These are phyloP conservation scores for Saccharomyces kudriavzevii DNA, from an alignment of 805 yeast genomes.

Conservation along the genomic window DNA sequence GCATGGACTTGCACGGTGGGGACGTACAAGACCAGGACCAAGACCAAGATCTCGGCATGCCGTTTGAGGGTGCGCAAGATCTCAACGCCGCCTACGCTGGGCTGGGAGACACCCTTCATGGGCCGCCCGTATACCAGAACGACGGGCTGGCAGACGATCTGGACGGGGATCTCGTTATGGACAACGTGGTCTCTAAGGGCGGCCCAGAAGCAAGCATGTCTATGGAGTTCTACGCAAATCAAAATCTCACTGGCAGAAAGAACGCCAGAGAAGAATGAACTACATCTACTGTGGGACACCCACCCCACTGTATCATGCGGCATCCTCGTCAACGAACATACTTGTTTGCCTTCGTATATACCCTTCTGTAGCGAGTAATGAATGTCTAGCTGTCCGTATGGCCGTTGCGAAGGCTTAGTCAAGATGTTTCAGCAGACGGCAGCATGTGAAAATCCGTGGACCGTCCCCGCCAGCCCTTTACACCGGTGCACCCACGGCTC, in stretches of 20 bases:
- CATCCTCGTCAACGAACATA: neutral
- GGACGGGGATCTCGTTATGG: conserved; percentile 10
- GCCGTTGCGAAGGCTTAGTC: neutral
- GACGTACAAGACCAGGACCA: conserved; percentile 8
- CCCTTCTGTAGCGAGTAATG: neutral
- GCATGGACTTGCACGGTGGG: conserved; percentile 24
- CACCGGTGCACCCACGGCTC: neutral
- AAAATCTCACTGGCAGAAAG: conserved; percentile 9
- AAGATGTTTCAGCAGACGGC: neutral
- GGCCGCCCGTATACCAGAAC: conserved; percentile 12
- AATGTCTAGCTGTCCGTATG: neutral
- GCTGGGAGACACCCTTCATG: conserved; percentile 13
- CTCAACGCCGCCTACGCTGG: conserved; percentile 10
- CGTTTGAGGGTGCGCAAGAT: neutral
- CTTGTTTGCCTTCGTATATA: neutral
- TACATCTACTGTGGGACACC: neutral
- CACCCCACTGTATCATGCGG: neutral
- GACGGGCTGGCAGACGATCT: conserved; percentile 25
- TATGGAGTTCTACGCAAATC: conserved; percentile 13
- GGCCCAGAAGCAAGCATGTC: conserved; percentile 23
- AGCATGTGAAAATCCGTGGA: neutral
- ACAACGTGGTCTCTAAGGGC: conserved; percentile 5
- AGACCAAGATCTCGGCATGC: conserved; percentile 2
- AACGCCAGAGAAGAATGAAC: conserved; percentile 1
- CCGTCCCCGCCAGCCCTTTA: neutral